These are phyloP conservation scores for Fusarium tricinctum DNA, from an alignment of 2,329 filamentous ascomycete genomes.

Conservation along the genomic window DNA sequence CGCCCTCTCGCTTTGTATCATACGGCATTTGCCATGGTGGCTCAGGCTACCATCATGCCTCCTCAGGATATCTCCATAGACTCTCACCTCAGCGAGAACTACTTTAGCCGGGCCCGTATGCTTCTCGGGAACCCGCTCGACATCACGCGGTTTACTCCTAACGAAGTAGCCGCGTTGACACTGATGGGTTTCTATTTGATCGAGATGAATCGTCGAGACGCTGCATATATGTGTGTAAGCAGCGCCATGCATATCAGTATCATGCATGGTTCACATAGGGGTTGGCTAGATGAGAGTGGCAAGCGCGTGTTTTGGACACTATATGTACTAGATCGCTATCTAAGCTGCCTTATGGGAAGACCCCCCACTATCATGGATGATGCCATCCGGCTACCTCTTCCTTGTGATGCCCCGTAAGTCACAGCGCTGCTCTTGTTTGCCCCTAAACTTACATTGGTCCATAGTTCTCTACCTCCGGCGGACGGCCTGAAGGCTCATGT, in stretches of 20 bases:
- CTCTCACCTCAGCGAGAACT: slow-evolving; percentile 58
- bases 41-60: slow-evolving; percentile 47
- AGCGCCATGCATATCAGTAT: slow-evolving; percentile 64
- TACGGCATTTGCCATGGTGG: slow-evolving; percentile 60
- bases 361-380: slow-evolving; percentile 63
- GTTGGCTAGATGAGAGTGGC: slow-evolving; percentile 59
- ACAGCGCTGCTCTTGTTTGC: not conserved
- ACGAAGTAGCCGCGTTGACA: slow-evolving; percentile 60
- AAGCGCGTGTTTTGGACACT: slow-evolving; percentile 67
- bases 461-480: slow-evolving; percentile 60
- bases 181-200: slow-evolving; percentile 65
- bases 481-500: slow-evolving; percentile 62
- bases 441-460: slow-evolving; percentile 3
- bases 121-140: slow-evolving; percentile 65
- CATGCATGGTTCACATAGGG: slow-evolving; percentile 63
- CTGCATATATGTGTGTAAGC: slow-evolving; percentile 63
- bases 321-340: slow-evolving; percentile 64
- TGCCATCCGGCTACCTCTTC: slow-evolving; percentile 60
- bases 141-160: slow-evolving; percentile 57
- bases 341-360: slow-evolving; percentile 65
- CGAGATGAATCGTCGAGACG: slow-evolving; percentile 64
- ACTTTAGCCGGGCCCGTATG: slow-evolving; percentile 59
- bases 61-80: slow-evolving; percentile 43
- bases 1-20: slow-evolving; percentile 62
- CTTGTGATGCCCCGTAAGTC: slow-evolving; percentile 59